Conservation (phyloP, 2,329 filamentous ascomycete genomes). For the Ophiocordyceps camponoti-rufipedis region DNA sequence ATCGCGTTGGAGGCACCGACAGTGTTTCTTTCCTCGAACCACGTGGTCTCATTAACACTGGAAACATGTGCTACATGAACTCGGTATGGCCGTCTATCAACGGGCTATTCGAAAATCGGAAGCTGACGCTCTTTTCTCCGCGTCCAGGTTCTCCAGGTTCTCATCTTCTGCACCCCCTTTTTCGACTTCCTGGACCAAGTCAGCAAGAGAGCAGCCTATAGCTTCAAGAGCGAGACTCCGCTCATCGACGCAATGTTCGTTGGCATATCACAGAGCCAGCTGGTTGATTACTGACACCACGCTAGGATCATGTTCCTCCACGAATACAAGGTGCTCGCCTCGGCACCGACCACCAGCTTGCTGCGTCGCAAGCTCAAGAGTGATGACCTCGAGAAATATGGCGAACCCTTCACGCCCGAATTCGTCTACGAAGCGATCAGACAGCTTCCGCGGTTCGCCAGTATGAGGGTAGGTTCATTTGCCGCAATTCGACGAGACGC, state of each 20-base stretch:
- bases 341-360: constrained; percentile 55
- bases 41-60: constrained; percentile 84
- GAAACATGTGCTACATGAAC: constrained; percentile 99
- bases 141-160: constrained; percentile 71
- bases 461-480: constrained; percentile 59
- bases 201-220: constrained; percentile 66
- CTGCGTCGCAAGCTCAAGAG: constrained; percentile 58
- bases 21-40: constrained; percentile 78
- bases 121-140: background rate
- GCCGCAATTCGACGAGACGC: background rate
- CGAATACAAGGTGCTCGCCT: constrained; percentile 75
- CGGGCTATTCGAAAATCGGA: no score
- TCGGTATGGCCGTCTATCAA: constrained; percentile 45
- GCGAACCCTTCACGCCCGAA: constrained; percentile 80
- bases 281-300: background rate
- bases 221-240: constrained; percentile 89
- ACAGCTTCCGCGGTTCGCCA: constrained; percentile 69
- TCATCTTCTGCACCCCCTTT: constrained; percentile 86
- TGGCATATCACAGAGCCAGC: no score
- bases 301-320: constrained; percentile 83
- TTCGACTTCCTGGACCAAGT: constrained; percentile 85
- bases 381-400: constrained; percentile 75
- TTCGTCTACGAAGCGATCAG: constrained; percentile 91
- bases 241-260: constrained; percentile 77
- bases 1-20: constrained; percentile 44